phyloP scores from a whole-genome alignment of 2,329 filamentous ascomycete genomes.

The Parastagonospora avenae region DNA sequence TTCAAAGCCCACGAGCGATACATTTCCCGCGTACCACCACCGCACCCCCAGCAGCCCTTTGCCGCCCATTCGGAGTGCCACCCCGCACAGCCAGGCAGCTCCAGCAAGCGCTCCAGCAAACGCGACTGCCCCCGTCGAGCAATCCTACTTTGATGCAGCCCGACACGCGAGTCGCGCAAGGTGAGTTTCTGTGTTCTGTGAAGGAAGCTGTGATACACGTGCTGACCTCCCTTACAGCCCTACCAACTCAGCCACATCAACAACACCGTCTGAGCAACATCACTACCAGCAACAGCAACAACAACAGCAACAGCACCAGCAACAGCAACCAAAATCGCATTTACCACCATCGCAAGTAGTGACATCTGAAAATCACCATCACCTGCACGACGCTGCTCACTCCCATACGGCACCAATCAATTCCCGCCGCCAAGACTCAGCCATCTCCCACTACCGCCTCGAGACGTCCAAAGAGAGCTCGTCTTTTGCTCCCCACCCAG shows the following conservation, averaged over 20 bases:
- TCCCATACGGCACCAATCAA: constrained; percentile 10
- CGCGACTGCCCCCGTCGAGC: constrained; percentile 1
- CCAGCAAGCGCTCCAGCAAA: constrained; percentile 4
- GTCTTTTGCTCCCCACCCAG: constrained; percentile 12
- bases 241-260: constrained; percentile 12
- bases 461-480: constrained; percentile 17
- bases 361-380: constrained; percentile 7
- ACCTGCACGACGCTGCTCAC: constrained; percentile 9
- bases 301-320: not conserved
- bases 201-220: constrained; percentile 1
- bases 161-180: constrained; percentile 23
- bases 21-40: constrained; percentile 17
- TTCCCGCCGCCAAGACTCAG: constrained; percentile 27
- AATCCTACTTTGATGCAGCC: constrained; percentile 4
- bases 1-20: constrained; percentile 13
- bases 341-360: constrained; percentile 6
- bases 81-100: constrained; percentile 5
- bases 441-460: constrained; percentile 21
- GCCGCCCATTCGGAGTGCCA: constrained; percentile 9
- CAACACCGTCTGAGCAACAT: constrained; percentile 9
- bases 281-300: constrained; percentile 6
- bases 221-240: constrained; percentile 16
- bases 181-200: constrained; percentile 8
- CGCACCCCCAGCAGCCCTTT: constrained; percentile 18
- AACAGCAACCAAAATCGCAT: constrained; percentile 4